Evolutionary conservation across 2,329 filamentous ascomycete species (phyloP).

Genomic region (Xylaria sp.): DNA sequence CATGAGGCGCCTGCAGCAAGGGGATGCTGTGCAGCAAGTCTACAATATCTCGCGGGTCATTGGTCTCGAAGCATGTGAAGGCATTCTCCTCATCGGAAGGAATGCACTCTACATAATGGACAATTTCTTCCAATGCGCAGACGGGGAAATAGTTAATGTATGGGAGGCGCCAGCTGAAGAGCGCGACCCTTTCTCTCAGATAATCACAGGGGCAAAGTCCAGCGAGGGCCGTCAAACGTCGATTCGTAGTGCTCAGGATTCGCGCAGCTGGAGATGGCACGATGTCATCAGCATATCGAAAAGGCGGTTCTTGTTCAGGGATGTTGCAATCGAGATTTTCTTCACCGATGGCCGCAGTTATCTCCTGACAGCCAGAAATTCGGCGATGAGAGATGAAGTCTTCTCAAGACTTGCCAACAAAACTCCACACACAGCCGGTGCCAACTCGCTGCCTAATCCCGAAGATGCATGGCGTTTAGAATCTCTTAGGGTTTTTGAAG

Average conservation of each 20-base stretch:
- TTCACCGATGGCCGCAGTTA: conserved; percentile 97
- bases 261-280: conserved; percentile 88
- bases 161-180: conserved; percentile 92
- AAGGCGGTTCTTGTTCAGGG: conserved; percentile 89
- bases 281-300: conserved; percentile 97
- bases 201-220: conserved; percentile 75
- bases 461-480: conserved; percentile 94
- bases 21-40: conserved; percentile 89
- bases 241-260: conserved; percentile 72
- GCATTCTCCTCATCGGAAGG: conserved; percentile 89
- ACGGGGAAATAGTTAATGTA: conserved; percentile 95
- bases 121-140: conserved; percentile 91
- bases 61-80: conserved; percentile 90
- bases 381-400: conserved; percentile 75
- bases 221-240: conserved; percentile 63
- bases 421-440: conserved; percentile 77
- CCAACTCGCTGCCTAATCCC: conserved; percentile 69
- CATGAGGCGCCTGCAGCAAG: conserved; percentile 87
- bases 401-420: conserved; percentile 75
- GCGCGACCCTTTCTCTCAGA: conserved; percentile 91
- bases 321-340: conserved; percentile 96
- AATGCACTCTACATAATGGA: conserved; percentile 93
- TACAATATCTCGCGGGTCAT: conserved; percentile 96
- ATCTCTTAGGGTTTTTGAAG: conserved; percentile 69
- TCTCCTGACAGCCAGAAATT: conserved; percentile 80